Base-by-base conservation (phyloP, 2,329 filamentous ascomycete species). In the Coleophoma crateriformis region DNA sequence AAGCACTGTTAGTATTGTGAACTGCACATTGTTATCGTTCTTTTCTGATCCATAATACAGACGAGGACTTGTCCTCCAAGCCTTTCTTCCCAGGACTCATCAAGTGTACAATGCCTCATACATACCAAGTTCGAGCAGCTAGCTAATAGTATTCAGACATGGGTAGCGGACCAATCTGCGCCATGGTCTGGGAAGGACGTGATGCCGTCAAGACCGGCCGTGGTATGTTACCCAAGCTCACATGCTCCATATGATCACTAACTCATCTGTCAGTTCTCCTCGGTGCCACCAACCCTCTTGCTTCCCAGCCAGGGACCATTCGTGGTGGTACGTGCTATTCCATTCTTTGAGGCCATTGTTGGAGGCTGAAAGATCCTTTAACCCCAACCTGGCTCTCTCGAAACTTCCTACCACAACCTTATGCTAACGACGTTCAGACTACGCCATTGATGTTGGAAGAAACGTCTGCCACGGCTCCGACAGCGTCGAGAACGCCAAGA, bases 401-500 rank as follows among this genome's bases (percentile, higher is more conserved):
- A 38, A 38, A 14, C 15, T n/a, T 7, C 19, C 14, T 15, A 41
- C 19, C 11, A 12, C 39, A 41, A 13, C 39, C 4, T 20, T 20
- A 11, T 20, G 22, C 37, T 39, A 22, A 17, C 8, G 6, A 19
- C 12, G 11, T 20, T 11, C 49, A 48, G 87, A 91, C 78, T 90
- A 73, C 71, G 86, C 87, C 69, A 87, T 92, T 63, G 85, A 90
- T 66, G 86, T 90, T 70, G 94, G 94, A 77, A 90, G 92, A 74
- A 99, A 99, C 82, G 90, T 97, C 78, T 97, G 92, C 88, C 94
- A 99, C 85, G 94, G 94, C 72, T 96, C 90, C 75, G 94, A 99
- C 83, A 85, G 81, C 71, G 92, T 99, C 75, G 94, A 99, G 85
- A 96, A 84, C 79, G 94, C 94, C 76, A 84, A 97, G 87, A 96